phyloP scores from a whole-genome alignment of 2,329 filamentous ascomycete species.

The Rutstroemia sp. region DNA sequence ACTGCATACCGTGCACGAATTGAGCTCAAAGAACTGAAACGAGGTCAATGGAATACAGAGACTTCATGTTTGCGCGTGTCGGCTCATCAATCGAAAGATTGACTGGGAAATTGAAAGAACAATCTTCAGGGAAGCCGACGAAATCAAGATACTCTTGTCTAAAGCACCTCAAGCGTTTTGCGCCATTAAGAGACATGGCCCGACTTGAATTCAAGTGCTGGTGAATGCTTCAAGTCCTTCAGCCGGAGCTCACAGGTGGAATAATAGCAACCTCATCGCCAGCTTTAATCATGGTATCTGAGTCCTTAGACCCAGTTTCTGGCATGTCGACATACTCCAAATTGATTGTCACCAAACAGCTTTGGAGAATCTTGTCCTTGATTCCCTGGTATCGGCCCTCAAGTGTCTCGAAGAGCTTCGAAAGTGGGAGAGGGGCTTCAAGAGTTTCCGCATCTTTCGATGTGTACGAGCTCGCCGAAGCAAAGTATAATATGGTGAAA shows the following conservation, averaged over 20 bases:
- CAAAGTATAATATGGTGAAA: conserved; percentile 80
- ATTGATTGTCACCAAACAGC: conserved; percentile 73
- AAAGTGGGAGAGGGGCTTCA: conserved; percentile 56
- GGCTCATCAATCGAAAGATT: no score
- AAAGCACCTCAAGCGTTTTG: no score
- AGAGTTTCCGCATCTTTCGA: conserved; percentile 58
- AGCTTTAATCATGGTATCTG: conserved; percentile 49
- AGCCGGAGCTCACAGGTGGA: conserved; percentile 81
- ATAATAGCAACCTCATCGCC: conserved; percentile 85
- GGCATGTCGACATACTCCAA: conserved; percentile 69
- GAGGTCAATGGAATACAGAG: no score
- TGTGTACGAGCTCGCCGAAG: conserved; percentile 64
- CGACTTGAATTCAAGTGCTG: neutral
- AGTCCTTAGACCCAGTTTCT: conserved; percentile 35
- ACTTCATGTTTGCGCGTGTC: no score
- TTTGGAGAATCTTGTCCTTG: conserved; percentile 57
- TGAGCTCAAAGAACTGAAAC: no score
- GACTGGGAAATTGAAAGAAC: no score
- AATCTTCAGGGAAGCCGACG: no score
- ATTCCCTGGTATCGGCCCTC: conserved; percentile 68
- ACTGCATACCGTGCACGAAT: no score
- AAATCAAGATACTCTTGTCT: no score
- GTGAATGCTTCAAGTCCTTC: conserved; percentile 20
- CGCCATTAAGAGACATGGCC: neutral
- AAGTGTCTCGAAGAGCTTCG: conserved; percentile 56